Conservation (phyloP, 805 yeast genomes). For the Wickerhamomyces subpelliculosus region DNA sequence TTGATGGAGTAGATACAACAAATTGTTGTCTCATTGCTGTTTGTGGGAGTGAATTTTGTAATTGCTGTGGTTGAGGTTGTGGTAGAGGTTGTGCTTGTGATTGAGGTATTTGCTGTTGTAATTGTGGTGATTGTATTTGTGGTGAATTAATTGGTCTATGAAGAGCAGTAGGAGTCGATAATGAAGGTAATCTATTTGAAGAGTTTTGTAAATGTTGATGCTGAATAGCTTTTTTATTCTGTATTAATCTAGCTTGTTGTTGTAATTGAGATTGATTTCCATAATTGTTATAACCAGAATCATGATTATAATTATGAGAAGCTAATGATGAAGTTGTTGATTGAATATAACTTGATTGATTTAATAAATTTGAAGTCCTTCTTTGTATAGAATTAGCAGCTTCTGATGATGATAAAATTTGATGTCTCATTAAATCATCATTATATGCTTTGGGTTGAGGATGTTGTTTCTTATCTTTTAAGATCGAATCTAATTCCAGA, state of each 20-base stretch:
- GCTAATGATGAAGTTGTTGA: no score
- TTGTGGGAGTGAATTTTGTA: background rate
- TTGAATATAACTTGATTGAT: background rate
- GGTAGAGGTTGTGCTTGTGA: no score
- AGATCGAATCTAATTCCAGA: background rate
- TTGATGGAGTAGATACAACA: no score
- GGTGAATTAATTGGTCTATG: background rate
- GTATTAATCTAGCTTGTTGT: background rate
- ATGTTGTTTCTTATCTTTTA: background rate
- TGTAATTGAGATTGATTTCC: no score
- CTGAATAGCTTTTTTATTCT: background rate
- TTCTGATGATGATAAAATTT: background rate
- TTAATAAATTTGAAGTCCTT: background rate
- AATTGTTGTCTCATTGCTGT: no score
- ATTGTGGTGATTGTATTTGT: background rate
- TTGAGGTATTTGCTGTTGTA: background rate
- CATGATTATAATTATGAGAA: no score
- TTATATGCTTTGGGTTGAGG: background rate
- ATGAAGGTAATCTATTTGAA: background rate
- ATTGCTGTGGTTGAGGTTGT: no score
- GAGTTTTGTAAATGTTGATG: background rate
- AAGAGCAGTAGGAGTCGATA: background rate
- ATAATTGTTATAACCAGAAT: no score
- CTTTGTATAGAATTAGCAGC: background rate
- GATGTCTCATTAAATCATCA: background rate